phyloP scores from a whole-genome alignment of 139 green algal genomes.

The Picochlorum sp. region DNA sequence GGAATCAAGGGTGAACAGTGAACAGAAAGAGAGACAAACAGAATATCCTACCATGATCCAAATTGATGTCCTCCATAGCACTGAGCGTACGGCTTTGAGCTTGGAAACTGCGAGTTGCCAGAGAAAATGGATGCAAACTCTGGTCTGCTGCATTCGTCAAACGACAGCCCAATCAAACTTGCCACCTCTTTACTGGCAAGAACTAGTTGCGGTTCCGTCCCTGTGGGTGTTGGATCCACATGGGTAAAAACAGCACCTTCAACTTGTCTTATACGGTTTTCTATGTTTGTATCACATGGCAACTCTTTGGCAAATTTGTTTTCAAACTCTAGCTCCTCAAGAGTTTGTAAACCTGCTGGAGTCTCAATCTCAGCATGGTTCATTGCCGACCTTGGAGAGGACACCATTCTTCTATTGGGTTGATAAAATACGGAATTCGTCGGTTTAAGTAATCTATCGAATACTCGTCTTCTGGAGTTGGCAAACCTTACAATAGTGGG shows the following conservation, averaged over 20 bases:
- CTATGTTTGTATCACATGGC: slow-evolving; percentile 37
- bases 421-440: too few relatives aligned
- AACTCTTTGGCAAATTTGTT: slow-evolving; percentile 65
- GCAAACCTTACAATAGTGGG: too few relatives aligned
- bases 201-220: slow-evolving; percentile 28
- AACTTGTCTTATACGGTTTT: slow-evolving; percentile 3
- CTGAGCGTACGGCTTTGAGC: slow-evolving; percentile 43
- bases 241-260: slow-evolving; percentile 38
- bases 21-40: neutral
- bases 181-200: slow-evolving; percentile 28
- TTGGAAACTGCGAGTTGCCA: neutral
- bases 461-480: too few relatives aligned
- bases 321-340: slow-evolving; percentile 47
- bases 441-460: too few relatives aligned
- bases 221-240: slow-evolving; percentile 50
- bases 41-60: slow-evolving; percentile 28
- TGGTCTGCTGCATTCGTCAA: slow-evolving; percentile 33
- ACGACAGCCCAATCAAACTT: slow-evolving; percentile 47
- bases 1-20: neutral
- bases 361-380: too few relatives aligned
- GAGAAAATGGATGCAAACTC: slow-evolving; percentile 65
- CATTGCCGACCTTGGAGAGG: too few relatives aligned
- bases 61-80: slow-evolving; percentile 80
- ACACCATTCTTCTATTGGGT: too few relatives aligned
- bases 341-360: too few relatives aligned